Evolutionary conservation across 202 grass and related monocot genomes (phyloP), one percentile per base, ranked within the genome.

Genomic region (Panicum virgatum): DNA sequence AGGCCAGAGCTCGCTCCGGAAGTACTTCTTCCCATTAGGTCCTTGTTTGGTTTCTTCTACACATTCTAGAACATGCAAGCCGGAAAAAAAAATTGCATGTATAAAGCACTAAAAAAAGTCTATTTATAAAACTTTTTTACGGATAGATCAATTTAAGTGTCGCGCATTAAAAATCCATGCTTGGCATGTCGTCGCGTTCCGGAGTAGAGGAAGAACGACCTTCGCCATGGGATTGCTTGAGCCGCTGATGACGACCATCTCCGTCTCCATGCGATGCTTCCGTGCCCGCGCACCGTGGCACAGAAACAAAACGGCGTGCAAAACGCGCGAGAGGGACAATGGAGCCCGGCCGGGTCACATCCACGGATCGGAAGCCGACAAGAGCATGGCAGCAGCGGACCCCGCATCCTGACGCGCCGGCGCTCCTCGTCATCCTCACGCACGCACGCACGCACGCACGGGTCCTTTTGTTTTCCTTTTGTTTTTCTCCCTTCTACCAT

Each of bases 131-230:
- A n/a, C n/a, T n/a, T n/a, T n/a, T n/a, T n/a, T n/a, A n/a, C n/a
- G n/a, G n/a, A n/a, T n/a, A n/a, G n/a, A n/a, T n/a, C n/a, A n/a
- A n/a, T n/a, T n/a, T n/a, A n/a, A n/a, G n/a, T 3, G 4, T 34
- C 3, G 8, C 0, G 69, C 70, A 36, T 37, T 54, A 36, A 67
- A 42, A 43, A 20, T 32, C 16, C 8, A 22, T 30, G 16, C 11
- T 30, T 36, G 59, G 36, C 45, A 11, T 50, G 76, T 66, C 76
- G 76, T 66, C 76, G 50, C 62, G 29, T 2, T 79, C 76, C 30
- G 12, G 37, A 40, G 32, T 3, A 37, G 62, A 40, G 20, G 62
- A 20, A 8, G 77, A 13, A 8, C 66, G 76, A 13, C 5, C 66
- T 78, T 23, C 44, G 60, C 65, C 75, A 34, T 23, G 75, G 71